phyloP scores from a whole-genome alignment of 2,329 filamentous ascomycete genomes.

The Samsoniella hepiali region DNA sequence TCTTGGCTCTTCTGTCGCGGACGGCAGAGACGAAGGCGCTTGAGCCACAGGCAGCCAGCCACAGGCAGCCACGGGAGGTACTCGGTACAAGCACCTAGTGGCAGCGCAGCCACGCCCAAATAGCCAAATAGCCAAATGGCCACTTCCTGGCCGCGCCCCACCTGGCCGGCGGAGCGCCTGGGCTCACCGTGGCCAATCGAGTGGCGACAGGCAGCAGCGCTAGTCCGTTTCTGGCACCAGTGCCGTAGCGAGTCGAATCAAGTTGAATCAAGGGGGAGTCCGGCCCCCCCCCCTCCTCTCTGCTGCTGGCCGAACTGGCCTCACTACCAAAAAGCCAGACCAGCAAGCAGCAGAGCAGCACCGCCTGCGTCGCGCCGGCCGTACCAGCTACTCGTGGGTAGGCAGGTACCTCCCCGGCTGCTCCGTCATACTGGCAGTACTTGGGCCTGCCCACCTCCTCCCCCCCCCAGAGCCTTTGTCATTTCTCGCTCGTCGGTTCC shows the following conservation, averaged over 20 bases:
- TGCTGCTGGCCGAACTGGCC: neutral
- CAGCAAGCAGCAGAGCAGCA: neutral
- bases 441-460: neutral
- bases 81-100: neutral
- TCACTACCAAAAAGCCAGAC: neutral
- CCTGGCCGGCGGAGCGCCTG: neutral
- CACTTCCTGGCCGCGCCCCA: conserved; percentile 2
- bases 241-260: conserved; percentile 14
- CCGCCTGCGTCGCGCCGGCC: conserved; percentile 2
- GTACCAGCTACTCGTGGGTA: neutral
- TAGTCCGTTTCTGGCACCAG: neutral
- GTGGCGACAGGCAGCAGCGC: neutral
- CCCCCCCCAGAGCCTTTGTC: conserved; percentile 23
- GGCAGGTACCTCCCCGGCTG: neutral
- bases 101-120: conserved; percentile 11
- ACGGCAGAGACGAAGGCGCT: neutral
- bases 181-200: conserved; percentile 13
- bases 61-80: neutral
- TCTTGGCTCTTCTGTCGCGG: no score
- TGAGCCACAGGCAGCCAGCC: conserved; percentile 3
- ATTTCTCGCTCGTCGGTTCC: conserved; percentile 21
- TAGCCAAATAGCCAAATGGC: neutral
- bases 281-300: neutral
- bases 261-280: conserved; percentile 18
- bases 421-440: neutral